Base-by-base conservation (phyloP, 176 grass and related monocot species). In the Eragrostis curvula region DNA sequence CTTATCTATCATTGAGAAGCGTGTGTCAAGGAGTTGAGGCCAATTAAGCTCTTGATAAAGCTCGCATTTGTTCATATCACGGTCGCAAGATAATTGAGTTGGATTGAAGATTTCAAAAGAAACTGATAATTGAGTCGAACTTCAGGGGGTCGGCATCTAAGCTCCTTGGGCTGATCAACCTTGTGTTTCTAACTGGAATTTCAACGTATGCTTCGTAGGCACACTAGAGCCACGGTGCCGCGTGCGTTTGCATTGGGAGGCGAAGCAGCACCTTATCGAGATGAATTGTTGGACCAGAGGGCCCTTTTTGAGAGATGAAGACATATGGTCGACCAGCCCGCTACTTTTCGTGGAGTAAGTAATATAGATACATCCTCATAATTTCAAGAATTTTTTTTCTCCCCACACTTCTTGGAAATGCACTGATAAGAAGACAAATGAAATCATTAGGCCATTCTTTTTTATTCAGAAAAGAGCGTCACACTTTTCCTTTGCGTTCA, bases 211-310 rank as follows among this genome's bases (percentile, higher is more conserved):
- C 44, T 60, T 77, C 42, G 7, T 32, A 74, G 75, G 30, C 69
- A 51, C 58, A 74, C n/a, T 87, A 66, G 78, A 50, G 63, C 85
- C 49, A 39, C 78, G 63, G 78, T 53, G 14, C 27, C 12, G 25
- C 76, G 39, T 79, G 63, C 32, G 63, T 12, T 56, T 71, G 81
- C 87, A 85, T 85, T 59, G 83, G 83, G 50, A 85, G 69, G 27
- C 27, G 87, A 40, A 55, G 46, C 63, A 25, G 49, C 70, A 21
- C 79, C 77, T 89, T 51, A 75, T 84, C 63, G 23, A 68, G 70
- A 71, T 81, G 59, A 55, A 57, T 63, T 70, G 61, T 55, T 80
- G 82, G 82, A 64, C 75, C 61, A 81, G 71, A 65, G 23, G 77
- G 58, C 53, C 48, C 67, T 73, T 48, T 79, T 59, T 68, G 51